Evolutionary conservation across 2,329 filamentous ascomycete genomes (phyloP).

Genomic region (Colletotrichum aenigma): DNA sequence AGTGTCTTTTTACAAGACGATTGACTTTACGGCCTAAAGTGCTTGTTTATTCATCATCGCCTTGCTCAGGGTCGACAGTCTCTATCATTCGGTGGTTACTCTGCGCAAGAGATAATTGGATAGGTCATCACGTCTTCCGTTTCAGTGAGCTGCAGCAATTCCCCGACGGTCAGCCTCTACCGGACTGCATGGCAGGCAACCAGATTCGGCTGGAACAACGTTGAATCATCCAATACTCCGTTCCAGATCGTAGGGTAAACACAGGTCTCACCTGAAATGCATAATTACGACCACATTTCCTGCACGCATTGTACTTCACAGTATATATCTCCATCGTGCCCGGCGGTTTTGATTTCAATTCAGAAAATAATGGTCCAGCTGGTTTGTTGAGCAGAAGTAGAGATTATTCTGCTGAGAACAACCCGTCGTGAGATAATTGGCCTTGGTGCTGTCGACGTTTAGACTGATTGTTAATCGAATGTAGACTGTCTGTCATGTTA

Average conservation of each 20-base stretch:
- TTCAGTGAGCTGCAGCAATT: no score
- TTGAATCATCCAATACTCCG: not conserved
- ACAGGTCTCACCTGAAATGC: not conserved
- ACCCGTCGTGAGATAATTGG: not conserved
- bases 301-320: not conserved
- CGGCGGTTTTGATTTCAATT: not conserved
- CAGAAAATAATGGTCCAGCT: accelerated
- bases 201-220: no score
- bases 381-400: not conserved
- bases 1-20: not conserved
- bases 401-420: not conserved
- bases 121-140: no score
- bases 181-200: no score
- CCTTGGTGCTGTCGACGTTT: not conserved
- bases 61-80: no score
- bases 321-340: not conserved
- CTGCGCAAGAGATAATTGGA: no score
- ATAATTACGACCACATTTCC: accelerated
- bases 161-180: no score
- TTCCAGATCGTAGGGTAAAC: not conserved
- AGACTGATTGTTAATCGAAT: not conserved
- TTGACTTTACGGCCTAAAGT: no score
- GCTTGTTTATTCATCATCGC: no score
- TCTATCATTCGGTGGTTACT: no score
- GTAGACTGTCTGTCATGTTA: not conserved